Evolutionary conservation across 192 early-diverging fungal species (phyloP).

Genomic region (Obelidium mucronatum): DNA sequence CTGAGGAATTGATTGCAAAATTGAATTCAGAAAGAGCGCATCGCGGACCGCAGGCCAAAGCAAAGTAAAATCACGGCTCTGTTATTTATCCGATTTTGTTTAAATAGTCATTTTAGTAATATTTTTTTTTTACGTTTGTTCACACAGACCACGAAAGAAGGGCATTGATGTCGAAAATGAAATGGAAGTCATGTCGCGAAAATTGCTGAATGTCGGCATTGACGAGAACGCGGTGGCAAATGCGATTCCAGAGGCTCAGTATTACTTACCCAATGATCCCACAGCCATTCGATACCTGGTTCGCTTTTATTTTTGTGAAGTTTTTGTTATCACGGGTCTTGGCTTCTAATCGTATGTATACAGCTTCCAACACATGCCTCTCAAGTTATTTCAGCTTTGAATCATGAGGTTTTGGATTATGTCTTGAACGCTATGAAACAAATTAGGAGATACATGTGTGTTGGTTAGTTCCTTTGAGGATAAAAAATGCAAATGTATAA

Average conservation of each 20-base stretch:
- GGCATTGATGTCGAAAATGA: conserved; percentile 34
- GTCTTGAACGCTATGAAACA: conserved; percentile 36
- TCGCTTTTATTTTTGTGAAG: conserved; percentile 1
- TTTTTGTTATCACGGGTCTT: neutral
- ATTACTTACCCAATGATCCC: conserved; percentile 21
- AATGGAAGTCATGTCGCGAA: conserved; percentile 29
- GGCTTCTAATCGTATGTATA: neutral
- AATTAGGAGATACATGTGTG: conserved; percentile 39
- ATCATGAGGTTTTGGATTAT: conserved; percentile 22
- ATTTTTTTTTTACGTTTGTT: neutral
- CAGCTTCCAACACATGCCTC: conserved; percentile 35
- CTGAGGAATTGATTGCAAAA: conserved; percentile 1
- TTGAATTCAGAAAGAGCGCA: conserved; percentile 9
- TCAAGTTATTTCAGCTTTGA: conserved; percentile 15
- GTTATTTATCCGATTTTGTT: neutral
- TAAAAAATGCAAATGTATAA: too few species aligned
- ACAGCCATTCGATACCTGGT: conserved; percentile 22
- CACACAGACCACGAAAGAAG: conserved; percentile 33
- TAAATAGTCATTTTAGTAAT: neutral
- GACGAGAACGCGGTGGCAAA: conserved; percentile 25
- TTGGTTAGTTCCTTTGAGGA: conserved; percentile 21
- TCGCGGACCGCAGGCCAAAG: conserved; percentile 34
- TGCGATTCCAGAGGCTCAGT: conserved; percentile 1
- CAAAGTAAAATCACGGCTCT: conserved; percentile 5
- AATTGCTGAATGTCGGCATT: conserved; percentile 32